Percentiles rank a stretch among this genome's conserved stretches.
phyloP scores from a whole-genome alignment of 2,329 filamentous ascomycete genomes.

The Colletotrichum gigasporum region DNA sequence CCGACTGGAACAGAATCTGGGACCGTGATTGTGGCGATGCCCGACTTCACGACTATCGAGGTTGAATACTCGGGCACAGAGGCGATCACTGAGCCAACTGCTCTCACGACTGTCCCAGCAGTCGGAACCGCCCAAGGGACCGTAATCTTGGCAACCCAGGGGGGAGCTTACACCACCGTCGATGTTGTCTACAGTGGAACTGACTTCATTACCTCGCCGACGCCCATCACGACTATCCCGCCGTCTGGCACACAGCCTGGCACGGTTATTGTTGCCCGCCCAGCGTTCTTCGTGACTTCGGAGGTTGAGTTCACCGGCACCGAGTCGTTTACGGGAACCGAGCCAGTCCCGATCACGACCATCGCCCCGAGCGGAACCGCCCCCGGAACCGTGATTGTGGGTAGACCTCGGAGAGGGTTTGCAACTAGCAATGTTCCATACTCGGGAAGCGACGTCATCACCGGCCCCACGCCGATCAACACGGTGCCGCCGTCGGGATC shows the following conservation, averaged over 20 bases:
- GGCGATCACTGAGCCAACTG: not conserved
- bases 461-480: not conserved
- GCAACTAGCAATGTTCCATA: not conserved
- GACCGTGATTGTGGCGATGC: not conserved
- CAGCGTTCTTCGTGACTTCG: not conserved
- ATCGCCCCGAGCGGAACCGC: not conserved
- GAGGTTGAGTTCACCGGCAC: not conserved
- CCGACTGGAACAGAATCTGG: slow-evolving; percentile 4
- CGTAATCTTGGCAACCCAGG: not conserved
- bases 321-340: not conserved
- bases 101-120: not conserved
- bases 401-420: not conserved
- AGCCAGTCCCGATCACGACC: not conserved
- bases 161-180: not conserved
- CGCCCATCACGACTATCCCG: slow-evolving; percentile 11
- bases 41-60: not conserved
- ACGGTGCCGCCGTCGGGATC: not conserved
- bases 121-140: not conserved
- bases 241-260: slow-evolving; percentile 17
- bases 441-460: slow-evolving; percentile 7
- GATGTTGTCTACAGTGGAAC: not conserved
- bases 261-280: slow-evolving; percentile 6
- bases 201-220: not conserved
- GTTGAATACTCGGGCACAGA: slow-evolving; percentile 4
- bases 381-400: not conserved